A percentile compares a stretch with the other conserved stretches of the same genome.
These are phyloP conservation scores for Plenodomus tracheiphilus DNA, from an alignment of 2,329 filamentous ascomycete genomes.

Conservation along the genomic window DNA sequence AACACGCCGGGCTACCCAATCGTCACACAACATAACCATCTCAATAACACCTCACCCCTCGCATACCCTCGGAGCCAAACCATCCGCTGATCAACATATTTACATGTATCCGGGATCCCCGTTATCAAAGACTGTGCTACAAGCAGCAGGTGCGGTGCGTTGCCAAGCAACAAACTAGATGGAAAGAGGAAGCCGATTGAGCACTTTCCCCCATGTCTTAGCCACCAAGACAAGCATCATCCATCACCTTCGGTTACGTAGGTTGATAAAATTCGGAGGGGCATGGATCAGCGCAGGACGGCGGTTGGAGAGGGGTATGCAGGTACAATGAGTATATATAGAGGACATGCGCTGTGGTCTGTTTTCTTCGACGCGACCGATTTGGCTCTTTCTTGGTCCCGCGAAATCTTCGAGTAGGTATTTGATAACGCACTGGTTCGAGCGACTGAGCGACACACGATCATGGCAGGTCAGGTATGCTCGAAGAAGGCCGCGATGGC, in stretches of 20 bases:
- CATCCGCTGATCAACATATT: neutral
- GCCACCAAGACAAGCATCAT: neutral
- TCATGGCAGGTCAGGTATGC: slow-evolving; percentile 10
- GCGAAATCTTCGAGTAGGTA: neutral
- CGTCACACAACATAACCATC: too few relatives aligned
- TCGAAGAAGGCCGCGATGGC: slow-evolving; percentile 14
- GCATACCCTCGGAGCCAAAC: neutral
- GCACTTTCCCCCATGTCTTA: neutral
- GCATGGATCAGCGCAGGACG: neutral
- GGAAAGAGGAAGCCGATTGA: neutral
- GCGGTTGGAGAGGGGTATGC: neutral
- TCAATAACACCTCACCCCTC: too few relatives aligned
- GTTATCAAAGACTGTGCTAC: neutral
- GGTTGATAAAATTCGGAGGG: neutral
- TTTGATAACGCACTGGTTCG: neutral
- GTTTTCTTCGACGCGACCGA: neutral
- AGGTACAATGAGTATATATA: neutral
- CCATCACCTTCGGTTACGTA: neutral
- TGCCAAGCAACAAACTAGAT: neutral
- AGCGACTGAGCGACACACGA: neutral
- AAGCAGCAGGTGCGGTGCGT: neutral
- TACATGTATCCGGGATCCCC: neutral
- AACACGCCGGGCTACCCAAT: too few relatives aligned
- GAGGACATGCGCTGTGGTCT: neutral
- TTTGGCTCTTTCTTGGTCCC: neutral